Conservation (phyloP, 805 yeast genomes). For the Pichia sporocuriosa region DNA sequence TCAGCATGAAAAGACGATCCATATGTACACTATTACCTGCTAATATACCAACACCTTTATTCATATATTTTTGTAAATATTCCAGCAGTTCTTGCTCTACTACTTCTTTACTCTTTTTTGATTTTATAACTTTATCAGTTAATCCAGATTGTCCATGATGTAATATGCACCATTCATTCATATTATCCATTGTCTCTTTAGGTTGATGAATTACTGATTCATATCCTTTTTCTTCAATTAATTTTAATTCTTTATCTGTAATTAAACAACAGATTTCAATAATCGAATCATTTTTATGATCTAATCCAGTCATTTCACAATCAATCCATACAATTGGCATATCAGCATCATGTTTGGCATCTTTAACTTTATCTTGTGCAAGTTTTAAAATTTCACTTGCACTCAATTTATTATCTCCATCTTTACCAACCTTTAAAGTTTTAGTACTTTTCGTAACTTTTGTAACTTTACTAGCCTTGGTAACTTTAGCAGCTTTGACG, state of each 20-base stretch:
- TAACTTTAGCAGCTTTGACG: too few species aligned
- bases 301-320: slow-evolving; percentile 97
- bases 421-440: background rate
- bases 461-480: too few species aligned
- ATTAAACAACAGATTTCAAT: slow-evolving; percentile 88
- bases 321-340: slow-evolving; percentile 82
- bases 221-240: slow-evolving; percentile 65
- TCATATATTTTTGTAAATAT: slow-evolving; percentile 53
- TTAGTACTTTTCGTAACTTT: too few species aligned
- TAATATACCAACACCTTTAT: slow-evolving; percentile 55
- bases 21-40: slow-evolving; percentile 93
- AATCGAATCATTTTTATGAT: slow-evolving; percentile 71
- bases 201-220: slow-evolving; percentile 77
- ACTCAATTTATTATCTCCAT: background rate
- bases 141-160: slow-evolving; percentile 80
- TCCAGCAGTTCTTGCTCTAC: slow-evolving; percentile 62
- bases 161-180: slow-evolving; percentile 84
- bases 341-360: slow-evolving; percentile 6
- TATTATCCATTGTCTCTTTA: slow-evolving; percentile 50
- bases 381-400: slow-evolving; percentile 6
- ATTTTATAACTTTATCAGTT: slow-evolving; percentile 57
- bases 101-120: slow-evolving; percentile 43
- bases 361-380: slow-evolving; percentile 6
- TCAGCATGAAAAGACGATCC: slow-evolving; percentile 78
- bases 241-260: slow-evolving; percentile 74